Percentiles rank a stretch among this genome's conserved stretches.
phyloP scores from a whole-genome alignment of 805 yeast species.

The Alloascoidea africana region DNA sequence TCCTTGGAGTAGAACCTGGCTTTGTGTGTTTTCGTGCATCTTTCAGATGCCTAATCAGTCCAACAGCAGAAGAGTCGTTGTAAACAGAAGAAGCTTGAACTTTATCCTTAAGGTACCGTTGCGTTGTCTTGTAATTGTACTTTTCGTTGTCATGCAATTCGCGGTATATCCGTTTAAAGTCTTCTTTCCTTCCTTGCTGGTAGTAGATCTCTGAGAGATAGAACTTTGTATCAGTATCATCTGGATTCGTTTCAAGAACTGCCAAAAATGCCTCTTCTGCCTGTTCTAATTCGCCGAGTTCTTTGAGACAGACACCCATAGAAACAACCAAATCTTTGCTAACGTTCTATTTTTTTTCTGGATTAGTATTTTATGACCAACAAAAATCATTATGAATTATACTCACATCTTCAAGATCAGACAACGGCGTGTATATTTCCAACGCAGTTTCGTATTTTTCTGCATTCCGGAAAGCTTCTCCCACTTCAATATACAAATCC shows the following conservation, averaged over 20 bases:
- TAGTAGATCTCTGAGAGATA: constrained; percentile 74
- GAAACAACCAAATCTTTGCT: constrained; percentile 27
- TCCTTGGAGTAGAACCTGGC: too few relatives aligned
- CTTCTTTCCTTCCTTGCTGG: constrained; percentile 14
- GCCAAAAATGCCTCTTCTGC: constrained; percentile 47
- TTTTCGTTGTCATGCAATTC: too few relatives aligned
- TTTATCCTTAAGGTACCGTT: too few relatives aligned
- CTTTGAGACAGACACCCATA: constrained; percentile 66
- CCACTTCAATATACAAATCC: constrained; percentile 70
- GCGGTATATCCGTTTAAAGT: too few relatives aligned
- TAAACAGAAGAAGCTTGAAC: too few relatives aligned
- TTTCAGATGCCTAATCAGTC: too few relatives aligned
- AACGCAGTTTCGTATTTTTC: constrained; percentile 69
- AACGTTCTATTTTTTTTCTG: constrained; percentile 12
- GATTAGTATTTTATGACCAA: constrained; percentile 32
- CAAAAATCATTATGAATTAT: constrained; percentile 12
- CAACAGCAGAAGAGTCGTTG: too few relatives aligned
- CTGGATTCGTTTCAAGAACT: constrained; percentile 39
- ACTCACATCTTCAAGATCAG: constrained; percentile 35
- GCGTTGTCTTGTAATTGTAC: too few relatives aligned
- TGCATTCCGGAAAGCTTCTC: constrained; percentile 50
- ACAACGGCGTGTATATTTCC: constrained; percentile 41
- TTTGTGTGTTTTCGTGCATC: too few relatives aligned
- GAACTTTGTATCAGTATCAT: constrained; percentile 56
- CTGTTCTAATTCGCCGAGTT: constrained; percentile 48